Conservation (phyloP, 1,139 yeast genomes). For the Blastobotrys apis region DNA sequence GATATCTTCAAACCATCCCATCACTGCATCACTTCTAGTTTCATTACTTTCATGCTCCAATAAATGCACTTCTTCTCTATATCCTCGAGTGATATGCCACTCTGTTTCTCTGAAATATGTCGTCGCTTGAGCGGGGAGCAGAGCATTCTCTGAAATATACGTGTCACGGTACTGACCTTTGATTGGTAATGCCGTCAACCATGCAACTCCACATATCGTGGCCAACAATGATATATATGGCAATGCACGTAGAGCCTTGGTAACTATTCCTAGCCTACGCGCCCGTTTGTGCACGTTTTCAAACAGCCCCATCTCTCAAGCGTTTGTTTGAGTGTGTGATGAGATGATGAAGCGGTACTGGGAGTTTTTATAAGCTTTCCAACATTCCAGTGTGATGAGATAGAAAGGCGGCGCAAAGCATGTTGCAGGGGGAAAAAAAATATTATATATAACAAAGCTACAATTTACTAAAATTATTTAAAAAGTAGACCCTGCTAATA, state of each 20-base stretch:
- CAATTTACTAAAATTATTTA: conserved; percentile 27
- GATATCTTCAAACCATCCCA: conserved; percentile 60
- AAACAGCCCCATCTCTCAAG: conserved; percentile 36
- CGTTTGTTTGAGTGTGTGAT: background rate
- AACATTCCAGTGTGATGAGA: too few species aligned
- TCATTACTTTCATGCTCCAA: conserved; percentile 34
- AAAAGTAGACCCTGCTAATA: conserved; percentile 74
- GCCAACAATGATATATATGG: conserved; percentile 62
- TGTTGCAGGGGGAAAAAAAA: too few species aligned
- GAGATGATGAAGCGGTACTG: too few species aligned
- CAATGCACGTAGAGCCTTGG: conserved; percentile 35
- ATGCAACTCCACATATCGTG: conserved; percentile 55
- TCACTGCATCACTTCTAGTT: conserved; percentile 44
- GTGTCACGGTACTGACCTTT: conserved; percentile 80
- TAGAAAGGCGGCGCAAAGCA: too few species aligned
- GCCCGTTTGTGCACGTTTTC: conserved; percentile 34
- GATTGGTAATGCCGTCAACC: conserved; percentile 69
- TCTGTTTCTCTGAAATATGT: conserved; percentile 91
- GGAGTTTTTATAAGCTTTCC: too few species aligned
- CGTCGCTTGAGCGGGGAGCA: conserved; percentile 94
- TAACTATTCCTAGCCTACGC: conserved; percentile 30
- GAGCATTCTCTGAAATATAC: conserved; percentile 91
- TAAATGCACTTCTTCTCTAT: conserved; percentile 54
- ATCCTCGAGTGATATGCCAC: conserved; percentile 89
- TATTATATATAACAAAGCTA: background rate